Conservation (phyloP, 2,329 filamentous ascomycete genomes). For the Microsporum canis region DNA sequence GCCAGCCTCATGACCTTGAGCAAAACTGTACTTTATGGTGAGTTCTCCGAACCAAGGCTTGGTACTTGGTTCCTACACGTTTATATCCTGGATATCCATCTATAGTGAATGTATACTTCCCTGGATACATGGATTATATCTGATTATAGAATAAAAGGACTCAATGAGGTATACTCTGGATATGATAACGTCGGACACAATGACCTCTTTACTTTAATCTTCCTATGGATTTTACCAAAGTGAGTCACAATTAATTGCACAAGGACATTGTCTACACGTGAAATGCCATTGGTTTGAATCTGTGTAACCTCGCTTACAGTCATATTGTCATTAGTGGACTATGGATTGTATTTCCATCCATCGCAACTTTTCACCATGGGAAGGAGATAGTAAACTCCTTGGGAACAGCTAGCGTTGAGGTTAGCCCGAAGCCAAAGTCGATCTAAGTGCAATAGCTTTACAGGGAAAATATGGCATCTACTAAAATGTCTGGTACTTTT, state of each 20-base stretch:
- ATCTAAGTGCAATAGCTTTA: background rate
- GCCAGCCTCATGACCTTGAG: constrained; percentile 53
- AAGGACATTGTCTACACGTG: background rate
- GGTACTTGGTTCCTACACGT: background rate
- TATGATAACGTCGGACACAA: constrained; percentile 56
- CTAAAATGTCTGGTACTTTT: background rate
- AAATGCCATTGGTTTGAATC: background rate
- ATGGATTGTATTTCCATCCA: constrained; percentile 54
- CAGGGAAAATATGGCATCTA: background rate
- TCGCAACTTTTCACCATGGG: constrained; percentile 51
- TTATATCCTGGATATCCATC: background rate
- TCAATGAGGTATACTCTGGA: constrained; percentile 50
- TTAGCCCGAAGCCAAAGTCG: constrained; percentile 6
- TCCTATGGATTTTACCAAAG: constrained; percentile 58
- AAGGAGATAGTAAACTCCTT: constrained; percentile 51
- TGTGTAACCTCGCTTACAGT: constrained; percentile 2
- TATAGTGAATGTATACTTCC: background rate
- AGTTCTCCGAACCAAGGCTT: constrained; percentile 22
- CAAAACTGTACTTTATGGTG: constrained; percentile 58
- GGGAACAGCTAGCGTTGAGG: constrained; percentile 22
- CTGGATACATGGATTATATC: background rate
- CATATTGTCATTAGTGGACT: constrained; percentile 38
- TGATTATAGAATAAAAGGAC: constrained; percentile 31
- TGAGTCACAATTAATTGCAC: constrained; percentile 29
- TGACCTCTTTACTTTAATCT: constrained; percentile 39